Evolutionary conservation across 2,329 filamentous ascomycete genomes (phyloP).

Genomic region (Alternaria rosae): DNA sequence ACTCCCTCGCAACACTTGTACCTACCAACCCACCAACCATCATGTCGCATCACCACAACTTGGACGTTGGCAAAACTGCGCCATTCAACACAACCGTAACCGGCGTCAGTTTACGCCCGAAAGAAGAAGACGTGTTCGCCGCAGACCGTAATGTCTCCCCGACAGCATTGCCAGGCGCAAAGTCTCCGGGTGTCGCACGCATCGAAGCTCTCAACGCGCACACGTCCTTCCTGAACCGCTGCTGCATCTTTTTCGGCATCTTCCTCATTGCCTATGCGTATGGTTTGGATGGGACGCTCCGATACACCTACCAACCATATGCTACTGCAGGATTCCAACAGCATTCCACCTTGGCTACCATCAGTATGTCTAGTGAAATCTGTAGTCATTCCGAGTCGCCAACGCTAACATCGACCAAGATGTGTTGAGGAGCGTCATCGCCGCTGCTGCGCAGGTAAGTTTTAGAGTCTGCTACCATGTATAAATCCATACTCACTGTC

Average conservation of each 20-base stretch:
- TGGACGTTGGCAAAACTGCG: background rate
- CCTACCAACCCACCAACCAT: background rate
- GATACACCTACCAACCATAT: conserved; percentile 57
- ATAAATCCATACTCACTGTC: background rate
- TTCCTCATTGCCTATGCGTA: conserved; percentile 72
- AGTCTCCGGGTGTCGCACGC: conserved; percentile 64
- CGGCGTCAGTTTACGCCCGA: background rate
- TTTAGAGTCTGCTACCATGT: background rate
- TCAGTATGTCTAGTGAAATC: conserved; percentile 44
- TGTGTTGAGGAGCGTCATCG: conserved; percentile 66
- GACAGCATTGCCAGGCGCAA: conserved; percentile 33
- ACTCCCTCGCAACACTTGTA: too few relatives aligned
- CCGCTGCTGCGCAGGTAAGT: conserved; percentile 58
- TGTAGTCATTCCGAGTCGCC: background rate
- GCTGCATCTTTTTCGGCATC: conserved; percentile 66
- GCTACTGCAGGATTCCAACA: conserved; percentile 61
- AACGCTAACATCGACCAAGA: conserved; percentile 24
- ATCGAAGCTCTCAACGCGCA: conserved; percentile 65
- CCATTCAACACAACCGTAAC: background rate
- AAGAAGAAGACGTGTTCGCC: background rate
- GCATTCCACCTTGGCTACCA: conserved; percentile 62
- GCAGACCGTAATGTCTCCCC: background rate
- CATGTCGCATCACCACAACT: background rate
- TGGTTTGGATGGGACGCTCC: conserved; percentile 61
- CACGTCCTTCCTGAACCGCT: conserved; percentile 61